phyloP scores from a whole-genome alignment of 129 eudicot genomes.

The Daucus carota region DNA sequence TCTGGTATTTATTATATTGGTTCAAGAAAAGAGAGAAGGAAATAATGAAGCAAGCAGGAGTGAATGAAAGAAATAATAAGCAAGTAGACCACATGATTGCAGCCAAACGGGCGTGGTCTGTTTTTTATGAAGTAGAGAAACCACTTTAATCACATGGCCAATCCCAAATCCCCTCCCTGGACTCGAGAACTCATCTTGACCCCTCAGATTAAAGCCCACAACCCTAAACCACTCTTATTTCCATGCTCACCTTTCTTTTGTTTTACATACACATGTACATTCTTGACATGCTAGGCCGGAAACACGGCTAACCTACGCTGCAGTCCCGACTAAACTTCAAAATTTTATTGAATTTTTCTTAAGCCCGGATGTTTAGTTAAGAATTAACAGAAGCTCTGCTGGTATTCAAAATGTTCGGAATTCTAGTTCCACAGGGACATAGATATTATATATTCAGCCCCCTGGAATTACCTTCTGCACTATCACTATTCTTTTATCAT shows the following conservation, averaged over 20 bases:
- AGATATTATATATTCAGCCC: background rate
- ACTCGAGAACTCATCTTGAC: slow-evolving; percentile 27
- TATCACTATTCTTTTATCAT: background rate
- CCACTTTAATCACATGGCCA: slow-evolving; percentile 68
- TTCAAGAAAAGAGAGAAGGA: slow-evolving; percentile 2
- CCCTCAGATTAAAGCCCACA: slow-evolving; percentile 18
- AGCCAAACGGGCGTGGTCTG: slow-evolving; percentile 89
- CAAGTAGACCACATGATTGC: slow-evolving; percentile 85
- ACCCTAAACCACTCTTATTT: slow-evolving; percentile 14
- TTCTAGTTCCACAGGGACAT: too few relatives aligned
- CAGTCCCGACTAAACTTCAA: background rate
- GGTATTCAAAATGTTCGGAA: too few relatives aligned
- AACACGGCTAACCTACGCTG: too few relatives aligned
- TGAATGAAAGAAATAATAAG: slow-evolving; percentile 43
- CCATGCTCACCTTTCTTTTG: slow-evolving; percentile 8
- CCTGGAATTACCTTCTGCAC: slow-evolving; percentile 19
- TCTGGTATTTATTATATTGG: background rate
- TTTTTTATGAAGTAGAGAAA: slow-evolving; percentile 42
- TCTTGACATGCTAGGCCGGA: too few relatives aligned
- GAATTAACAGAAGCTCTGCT: too few relatives aligned
- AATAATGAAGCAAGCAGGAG: slow-evolving; percentile 26
- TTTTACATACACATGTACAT: background rate
- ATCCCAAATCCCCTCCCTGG: slow-evolving; percentile 7
- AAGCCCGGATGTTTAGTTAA: background rate
- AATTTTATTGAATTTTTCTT: too few relatives aligned